Conservation (phyloP, 164 flowering plant genomes). For the Aristolochia californica region DNA sequence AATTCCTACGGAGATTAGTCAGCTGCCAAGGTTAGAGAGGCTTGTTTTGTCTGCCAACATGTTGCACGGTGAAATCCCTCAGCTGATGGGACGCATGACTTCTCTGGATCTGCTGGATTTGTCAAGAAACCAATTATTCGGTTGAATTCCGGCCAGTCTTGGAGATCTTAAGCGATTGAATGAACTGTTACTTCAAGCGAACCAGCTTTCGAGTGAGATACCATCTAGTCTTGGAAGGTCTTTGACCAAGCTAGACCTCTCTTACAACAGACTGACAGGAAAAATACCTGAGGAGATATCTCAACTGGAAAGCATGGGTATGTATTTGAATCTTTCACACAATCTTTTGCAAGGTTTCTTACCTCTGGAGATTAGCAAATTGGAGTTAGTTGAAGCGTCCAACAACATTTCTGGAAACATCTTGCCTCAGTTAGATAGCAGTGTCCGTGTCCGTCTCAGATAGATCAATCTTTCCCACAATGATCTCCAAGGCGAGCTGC, state of each 20-base stretch:
- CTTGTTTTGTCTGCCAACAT: conserved; percentile 37
- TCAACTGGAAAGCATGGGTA: conserved; percentile 22
- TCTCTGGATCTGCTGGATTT: conserved; percentile 40
- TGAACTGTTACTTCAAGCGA: conserved; percentile 38
- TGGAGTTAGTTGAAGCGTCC: conserved; percentile 29
- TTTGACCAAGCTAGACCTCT: conserved; percentile 41
- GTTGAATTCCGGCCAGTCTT: conserved; percentile 33
- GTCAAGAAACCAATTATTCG: conserved; percentile 34
- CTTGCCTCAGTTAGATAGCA: conserved; percentile 30
- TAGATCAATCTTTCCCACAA: conserved; percentile 38
- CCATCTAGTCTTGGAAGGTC: conserved; percentile 33
- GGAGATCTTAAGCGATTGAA: conserved; percentile 26
- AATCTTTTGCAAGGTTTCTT: conserved; percentile 40
- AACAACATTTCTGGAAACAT: conserved; percentile 39
- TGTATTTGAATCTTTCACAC: conserved; percentile 45
- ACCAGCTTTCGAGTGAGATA: conserved; percentile 37
- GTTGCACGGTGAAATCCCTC: conserved; percentile 28
- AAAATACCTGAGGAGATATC: conserved; percentile 30
- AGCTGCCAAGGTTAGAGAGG: conserved; percentile 19
- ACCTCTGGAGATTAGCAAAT: conserved; percentile 42
- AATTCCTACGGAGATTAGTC: conserved; percentile 42
- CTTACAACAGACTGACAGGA: conserved; percentile 42
- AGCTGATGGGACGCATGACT: conserved; percentile 19
- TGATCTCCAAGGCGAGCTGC: conserved; percentile 34
- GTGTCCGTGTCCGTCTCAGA: conserved; percentile 25